phyloP scores from a whole-genome alignment of 169 alveolate species.

The Babesia divergens region DNA sequence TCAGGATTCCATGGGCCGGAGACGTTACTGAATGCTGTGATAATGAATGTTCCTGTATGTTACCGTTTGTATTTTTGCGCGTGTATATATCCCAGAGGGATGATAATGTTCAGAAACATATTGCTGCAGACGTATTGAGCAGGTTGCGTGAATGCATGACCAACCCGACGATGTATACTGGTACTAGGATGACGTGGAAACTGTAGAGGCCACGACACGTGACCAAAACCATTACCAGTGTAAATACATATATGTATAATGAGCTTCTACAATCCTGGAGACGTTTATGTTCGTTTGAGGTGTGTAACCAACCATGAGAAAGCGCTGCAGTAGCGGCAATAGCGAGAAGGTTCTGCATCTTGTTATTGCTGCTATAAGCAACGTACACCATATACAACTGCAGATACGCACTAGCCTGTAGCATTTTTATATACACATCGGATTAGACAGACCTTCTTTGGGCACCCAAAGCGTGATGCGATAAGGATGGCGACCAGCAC shows the following conservation, averaged over 20 bases:
- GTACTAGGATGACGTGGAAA: slow-evolving; percentile 2
- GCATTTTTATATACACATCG: background rate
- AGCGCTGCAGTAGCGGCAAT: slow-evolving; percentile 43
- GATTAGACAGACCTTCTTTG: slow-evolving; percentile 15
- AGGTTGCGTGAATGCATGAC: background rate
- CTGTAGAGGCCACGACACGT: slow-evolving; percentile 35
- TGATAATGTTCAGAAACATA: slow-evolving; percentile 8
- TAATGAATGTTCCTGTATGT: background rate
- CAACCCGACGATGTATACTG: slow-evolving; percentile 39
- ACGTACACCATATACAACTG: slow-evolving; percentile 54
- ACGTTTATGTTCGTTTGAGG: background rate
- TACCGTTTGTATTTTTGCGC: slow-evolving; percentile 60
- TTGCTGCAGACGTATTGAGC: slow-evolving; percentile 3
- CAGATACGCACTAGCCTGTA: slow-evolving; percentile 50
- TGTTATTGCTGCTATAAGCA: too few species aligned
- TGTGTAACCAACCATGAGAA: slow-evolving; percentile 17
- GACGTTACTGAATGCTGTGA: slow-evolving; percentile 25
- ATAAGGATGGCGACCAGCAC: slow-evolving; percentile 38
- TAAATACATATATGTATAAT: slow-evolving; percentile 2
- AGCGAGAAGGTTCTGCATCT: slow-evolving; percentile 41
- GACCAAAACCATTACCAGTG: slow-evolving; percentile 1
- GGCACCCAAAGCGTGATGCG: slow-evolving; percentile 48
- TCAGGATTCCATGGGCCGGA: slow-evolving; percentile 68
- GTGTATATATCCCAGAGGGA: slow-evolving; percentile 51
- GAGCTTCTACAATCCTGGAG: slow-evolving; percentile 1